These are phyloP conservation scores for Komagataea norvegica DNA, from an alignment of 1,139 yeast genomes.

Conservation along the genomic window DNA sequence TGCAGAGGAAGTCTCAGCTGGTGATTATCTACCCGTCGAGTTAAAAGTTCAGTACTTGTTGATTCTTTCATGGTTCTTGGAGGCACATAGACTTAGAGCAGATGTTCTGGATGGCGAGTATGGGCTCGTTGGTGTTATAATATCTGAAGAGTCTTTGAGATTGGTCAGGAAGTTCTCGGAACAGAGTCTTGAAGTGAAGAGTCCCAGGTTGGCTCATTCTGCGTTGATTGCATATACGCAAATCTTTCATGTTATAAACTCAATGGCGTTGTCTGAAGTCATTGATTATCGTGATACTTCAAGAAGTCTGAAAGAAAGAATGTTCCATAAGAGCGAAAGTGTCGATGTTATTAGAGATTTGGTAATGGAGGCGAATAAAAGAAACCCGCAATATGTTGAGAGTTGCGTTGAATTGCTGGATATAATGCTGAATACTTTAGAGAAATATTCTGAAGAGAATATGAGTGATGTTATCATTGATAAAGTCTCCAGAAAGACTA, in stretches of 20 bases:
- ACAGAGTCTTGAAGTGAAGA: conserved; percentile 41
- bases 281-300: conserved; percentile 44
- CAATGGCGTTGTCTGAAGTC: conserved; percentile 38
- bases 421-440: conserved; percentile 62
- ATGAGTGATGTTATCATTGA: conserved; percentile 51
- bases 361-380: conserved; percentile 62
- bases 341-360: conserved; percentile 53
- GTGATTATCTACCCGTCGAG: conserved; percentile 30
- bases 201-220: conserved; percentile 62
- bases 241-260: conserved; percentile 50
- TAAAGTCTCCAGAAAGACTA: conserved; percentile 35
- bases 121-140: conserved; percentile 61
- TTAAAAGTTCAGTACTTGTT: conserved; percentile 48
- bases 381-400: conserved; percentile 59
- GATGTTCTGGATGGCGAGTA: conserved; percentile 36
- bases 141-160: conserved; percentile 62
- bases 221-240: conserved; percentile 68
- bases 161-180: conserved; percentile 55
- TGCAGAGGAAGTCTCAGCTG: conserved; percentile 42
- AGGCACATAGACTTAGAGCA: conserved; percentile 34
- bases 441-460: conserved; percentile 59
- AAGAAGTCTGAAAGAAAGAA: conserved; percentile 45
- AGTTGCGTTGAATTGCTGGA: conserved; percentile 65
- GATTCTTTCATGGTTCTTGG: conserved; percentile 68
- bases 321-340: conserved; percentile 64